Percentiles rank a stretch among this genome's conserved stretches.
phyloP scores from a whole-genome alignment of 2,329 filamentous ascomycete genomes.

The Septoria linicola region DNA sequence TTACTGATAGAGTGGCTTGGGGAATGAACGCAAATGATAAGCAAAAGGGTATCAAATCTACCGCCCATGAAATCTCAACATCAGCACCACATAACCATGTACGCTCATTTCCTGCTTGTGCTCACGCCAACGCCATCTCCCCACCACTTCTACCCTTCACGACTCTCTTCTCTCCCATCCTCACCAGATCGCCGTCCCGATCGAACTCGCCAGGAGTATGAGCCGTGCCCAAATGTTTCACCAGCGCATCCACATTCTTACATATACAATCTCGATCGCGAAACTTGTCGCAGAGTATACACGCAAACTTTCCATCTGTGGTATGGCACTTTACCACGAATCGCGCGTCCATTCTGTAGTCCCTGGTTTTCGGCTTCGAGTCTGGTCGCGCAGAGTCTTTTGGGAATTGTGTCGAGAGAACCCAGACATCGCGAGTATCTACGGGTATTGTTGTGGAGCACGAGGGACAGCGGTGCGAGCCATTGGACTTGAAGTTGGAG shows the following conservation, averaged over 20 bases:
- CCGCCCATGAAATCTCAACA: too few species aligned
- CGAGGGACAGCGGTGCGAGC: constrained; percentile 25
- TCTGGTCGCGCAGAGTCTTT: too few species aligned
- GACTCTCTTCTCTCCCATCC: constrained; percentile 22
- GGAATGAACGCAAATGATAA: too few species aligned
- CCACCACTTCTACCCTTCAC: constrained; percentile 16
- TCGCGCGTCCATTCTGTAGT: constrained; percentile 27
- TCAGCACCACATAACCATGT: too few species aligned
- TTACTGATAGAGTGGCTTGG: too few species aligned
- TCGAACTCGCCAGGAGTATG: constrained; percentile 30
- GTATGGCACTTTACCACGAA: constrained; percentile 30
- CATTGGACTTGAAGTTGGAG: constrained; percentile 19
- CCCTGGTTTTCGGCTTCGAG: constrained; percentile 9
- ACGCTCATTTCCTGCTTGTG: too few species aligned
- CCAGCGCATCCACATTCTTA: constrained; percentile 26
- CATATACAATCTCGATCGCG: constrained; percentile 29
- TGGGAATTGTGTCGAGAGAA: constrained; percentile 13
- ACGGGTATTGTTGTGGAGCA: constrained; percentile 28
- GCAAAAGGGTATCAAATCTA: too few species aligned
- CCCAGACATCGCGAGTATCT: constrained; percentile 28
- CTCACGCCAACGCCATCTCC: constrained; percentile 25
- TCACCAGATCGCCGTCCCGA: constrained; percentile 25
- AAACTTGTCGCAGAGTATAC: constrained; percentile 25
- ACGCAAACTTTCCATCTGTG: constrained; percentile 26
- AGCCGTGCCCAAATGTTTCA: constrained; percentile 29